These are phyloP conservation scores for Epichloe bromicola DNA, from an alignment of 2,329 filamentous ascomycete species.

Conservation along the genomic window DNA sequence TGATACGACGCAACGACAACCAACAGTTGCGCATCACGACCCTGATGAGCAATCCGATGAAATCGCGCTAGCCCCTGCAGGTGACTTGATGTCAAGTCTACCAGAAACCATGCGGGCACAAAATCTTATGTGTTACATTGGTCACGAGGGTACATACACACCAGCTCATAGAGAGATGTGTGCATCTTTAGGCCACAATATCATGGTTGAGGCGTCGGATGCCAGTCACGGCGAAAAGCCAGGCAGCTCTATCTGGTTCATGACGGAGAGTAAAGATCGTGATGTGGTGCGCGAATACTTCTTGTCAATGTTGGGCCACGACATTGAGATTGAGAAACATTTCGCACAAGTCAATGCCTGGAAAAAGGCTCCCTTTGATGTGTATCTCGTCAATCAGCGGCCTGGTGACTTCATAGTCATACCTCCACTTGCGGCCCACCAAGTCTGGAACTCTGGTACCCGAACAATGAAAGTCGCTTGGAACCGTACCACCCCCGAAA, in stretches of 20 bases:
- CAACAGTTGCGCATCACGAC: conserved; percentile 21
- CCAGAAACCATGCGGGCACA: conserved; percentile 79
- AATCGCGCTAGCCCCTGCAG: conserved; percentile 55
- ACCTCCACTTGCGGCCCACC: conserved; percentile 84
- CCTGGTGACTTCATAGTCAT: conserved; percentile 88
- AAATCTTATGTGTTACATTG: conserved; percentile 97
- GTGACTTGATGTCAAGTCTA: conserved; percentile 90
- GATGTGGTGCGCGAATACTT: conserved; percentile 89
- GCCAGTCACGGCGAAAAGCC: conserved; percentile 61
- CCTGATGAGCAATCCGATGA: conserved; percentile 33
- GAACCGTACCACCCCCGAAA: conserved; percentile 95
- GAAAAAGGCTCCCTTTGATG: conserved; percentile 87
- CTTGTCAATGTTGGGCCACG: conserved; percentile 81
- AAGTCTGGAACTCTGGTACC: conserved; percentile 96
- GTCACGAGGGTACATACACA: conserved; percentile 93
- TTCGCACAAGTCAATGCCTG: conserved; percentile 93
- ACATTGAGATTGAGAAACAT: conserved; percentile 93
- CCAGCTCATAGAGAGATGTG: conserved; percentile 97
- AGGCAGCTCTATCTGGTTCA: conserved; percentile 94
- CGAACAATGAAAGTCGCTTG: conserved; percentile 95
- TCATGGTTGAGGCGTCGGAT: conserved; percentile 88
- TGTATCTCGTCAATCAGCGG: conserved; percentile 83
- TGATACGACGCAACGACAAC: background rate
- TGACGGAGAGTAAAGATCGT: conserved; percentile 92
- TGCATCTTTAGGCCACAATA: conserved; percentile 87